phyloP scores from a whole-genome alignment of 179 eudicot species.

The Carnegiea gigantea region DNA sequence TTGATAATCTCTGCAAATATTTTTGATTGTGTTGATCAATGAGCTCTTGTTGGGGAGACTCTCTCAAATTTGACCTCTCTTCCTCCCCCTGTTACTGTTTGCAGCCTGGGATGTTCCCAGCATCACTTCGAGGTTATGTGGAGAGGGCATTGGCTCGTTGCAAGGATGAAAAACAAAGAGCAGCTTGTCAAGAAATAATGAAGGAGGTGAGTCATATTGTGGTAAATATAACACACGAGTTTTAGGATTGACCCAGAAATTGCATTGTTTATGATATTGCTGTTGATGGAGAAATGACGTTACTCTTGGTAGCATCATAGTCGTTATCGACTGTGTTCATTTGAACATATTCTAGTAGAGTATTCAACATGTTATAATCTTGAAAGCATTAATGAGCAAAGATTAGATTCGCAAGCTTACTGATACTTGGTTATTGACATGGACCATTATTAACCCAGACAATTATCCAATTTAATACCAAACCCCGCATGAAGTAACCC shows the following conservation, averaged over 20 bases:
- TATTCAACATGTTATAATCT: neutral
- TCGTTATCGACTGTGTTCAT: neutral
- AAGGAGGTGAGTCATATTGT: slow-evolving; percentile 58
- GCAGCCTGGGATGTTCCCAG: slow-evolving; percentile 82
- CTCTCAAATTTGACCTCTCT: slow-evolving; percentile 3
- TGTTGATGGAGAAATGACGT: neutral
- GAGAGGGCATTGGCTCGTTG: slow-evolving; percentile 98
- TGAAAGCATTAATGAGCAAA: neutral
- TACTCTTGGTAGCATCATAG: neutral
- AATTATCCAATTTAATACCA: neutral
- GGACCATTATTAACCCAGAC: neutral
- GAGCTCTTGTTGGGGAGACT: slow-evolving; percentile 7
- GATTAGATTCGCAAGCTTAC: neutral
- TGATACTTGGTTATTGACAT: neutral
- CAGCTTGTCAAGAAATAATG: slow-evolving; percentile 74
- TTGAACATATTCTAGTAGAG: neutral
- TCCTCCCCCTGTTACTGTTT: slow-evolving; percentile 17
- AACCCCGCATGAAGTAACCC: neutral
- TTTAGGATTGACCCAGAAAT: slow-evolving; percentile 1
- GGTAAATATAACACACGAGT: neutral
- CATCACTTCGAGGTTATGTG: slow-evolving; percentile 90
- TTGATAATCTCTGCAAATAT: neutral
- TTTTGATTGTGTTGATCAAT: neutral
- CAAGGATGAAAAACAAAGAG: slow-evolving; percentile 78
- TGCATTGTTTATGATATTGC: neutral